Conservation (phyloP, 2,329 filamentous ascomycete genomes). For the Fusarium sp. region DNA sequence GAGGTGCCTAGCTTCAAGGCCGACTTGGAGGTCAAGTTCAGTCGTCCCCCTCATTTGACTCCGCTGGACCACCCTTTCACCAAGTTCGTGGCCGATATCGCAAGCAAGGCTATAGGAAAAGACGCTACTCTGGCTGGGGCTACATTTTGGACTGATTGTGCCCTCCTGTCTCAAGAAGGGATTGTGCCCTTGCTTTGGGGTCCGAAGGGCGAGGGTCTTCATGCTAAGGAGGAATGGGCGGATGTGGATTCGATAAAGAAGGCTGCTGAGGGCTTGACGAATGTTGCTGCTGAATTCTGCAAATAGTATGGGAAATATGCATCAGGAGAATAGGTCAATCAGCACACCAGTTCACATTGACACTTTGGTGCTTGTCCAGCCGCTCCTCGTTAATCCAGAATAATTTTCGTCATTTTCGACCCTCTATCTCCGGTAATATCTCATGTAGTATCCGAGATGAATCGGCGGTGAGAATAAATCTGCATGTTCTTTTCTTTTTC, state of each 20-base stretch:
- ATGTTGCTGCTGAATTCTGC: slow-evolving; percentile 46
- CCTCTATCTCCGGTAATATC: background rate
- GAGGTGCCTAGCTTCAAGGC: slow-evolving; percentile 52
- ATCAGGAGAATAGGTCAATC: too few species aligned
- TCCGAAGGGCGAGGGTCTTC: slow-evolving; percentile 57
- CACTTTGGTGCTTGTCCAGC: background rate
- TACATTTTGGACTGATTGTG: slow-evolving; percentile 61
- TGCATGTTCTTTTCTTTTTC: background rate
- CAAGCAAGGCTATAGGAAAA: slow-evolving; percentile 41
- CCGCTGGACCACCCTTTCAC: slow-evolving; percentile 52
- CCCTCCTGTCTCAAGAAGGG: slow-evolving; percentile 54
- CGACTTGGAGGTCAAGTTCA: slow-evolving; percentile 51
- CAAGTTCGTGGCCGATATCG: slow-evolving; percentile 43
- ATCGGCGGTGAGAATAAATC: background rate
- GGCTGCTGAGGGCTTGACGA: slow-evolving; percentile 43
- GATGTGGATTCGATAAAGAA: slow-evolving; percentile 53
- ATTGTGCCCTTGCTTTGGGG: slow-evolving; percentile 58
- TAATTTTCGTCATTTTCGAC: background rate
- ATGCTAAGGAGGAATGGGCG: slow-evolving; percentile 60
- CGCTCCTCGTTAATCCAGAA: background rate
- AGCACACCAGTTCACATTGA: background rate
- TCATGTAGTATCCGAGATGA: background rate
- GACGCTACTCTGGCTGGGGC: slow-evolving; percentile 43
- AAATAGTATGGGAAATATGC: slow-evolving; percentile 4
- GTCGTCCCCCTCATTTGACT: slow-evolving; percentile 54